Evolutionary conservation across 2,329 filamentous ascomycete genomes (phyloP).

Genomic region (Cladosporium sp.): DNA sequence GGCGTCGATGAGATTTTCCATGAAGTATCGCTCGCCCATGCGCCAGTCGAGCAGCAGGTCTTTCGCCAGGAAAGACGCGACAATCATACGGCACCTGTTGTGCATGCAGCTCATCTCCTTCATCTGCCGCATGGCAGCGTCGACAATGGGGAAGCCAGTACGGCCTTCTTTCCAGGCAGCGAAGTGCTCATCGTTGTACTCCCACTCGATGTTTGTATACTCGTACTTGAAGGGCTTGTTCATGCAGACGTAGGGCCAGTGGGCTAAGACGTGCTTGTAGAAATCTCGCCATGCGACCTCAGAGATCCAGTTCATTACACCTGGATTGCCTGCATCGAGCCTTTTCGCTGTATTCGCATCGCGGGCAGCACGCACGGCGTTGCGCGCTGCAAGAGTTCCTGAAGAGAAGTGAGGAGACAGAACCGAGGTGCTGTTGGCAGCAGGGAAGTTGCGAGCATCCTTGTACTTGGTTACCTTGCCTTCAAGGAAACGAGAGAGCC

Average conservation of each 20-base stretch:
- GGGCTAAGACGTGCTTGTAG: constrained; percentile 77
- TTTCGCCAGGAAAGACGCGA: constrained; percentile 75
- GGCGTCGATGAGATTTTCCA: constrained; percentile 74
- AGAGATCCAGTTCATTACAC: constrained; percentile 70
- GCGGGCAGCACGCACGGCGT: constrained; percentile 60
- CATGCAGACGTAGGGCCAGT: constrained; percentile 83
- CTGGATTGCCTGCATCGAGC: constrained; percentile 62
- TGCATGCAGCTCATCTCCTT: constrained; percentile 71
- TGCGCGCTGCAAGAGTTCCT: constrained; percentile 64
- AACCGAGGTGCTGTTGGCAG: constrained; percentile 59
- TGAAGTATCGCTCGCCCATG: constrained; percentile 75
- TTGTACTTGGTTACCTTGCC: constrained; percentile 61
- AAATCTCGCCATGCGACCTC: constrained; percentile 87
- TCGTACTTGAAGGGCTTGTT: constrained; percentile 77
- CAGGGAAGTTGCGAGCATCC: constrained; percentile 62
- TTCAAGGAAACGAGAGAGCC: constrained; percentile 64
- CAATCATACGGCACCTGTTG: constrained; percentile 80
- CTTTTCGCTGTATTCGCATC: constrained; percentile 59
- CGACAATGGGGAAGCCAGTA: constrained; percentile 79
- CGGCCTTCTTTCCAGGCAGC: constrained; percentile 67
- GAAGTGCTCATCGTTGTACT: constrained; percentile 67
- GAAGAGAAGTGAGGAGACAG: constrained; percentile 70
- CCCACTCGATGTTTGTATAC: constrained; percentile 79
- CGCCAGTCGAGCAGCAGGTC: constrained; percentile 81
- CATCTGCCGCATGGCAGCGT: constrained; percentile 80